phyloP scores from a whole-genome alignment of 306 rosid species.

The Glycine latifolia region DNA sequence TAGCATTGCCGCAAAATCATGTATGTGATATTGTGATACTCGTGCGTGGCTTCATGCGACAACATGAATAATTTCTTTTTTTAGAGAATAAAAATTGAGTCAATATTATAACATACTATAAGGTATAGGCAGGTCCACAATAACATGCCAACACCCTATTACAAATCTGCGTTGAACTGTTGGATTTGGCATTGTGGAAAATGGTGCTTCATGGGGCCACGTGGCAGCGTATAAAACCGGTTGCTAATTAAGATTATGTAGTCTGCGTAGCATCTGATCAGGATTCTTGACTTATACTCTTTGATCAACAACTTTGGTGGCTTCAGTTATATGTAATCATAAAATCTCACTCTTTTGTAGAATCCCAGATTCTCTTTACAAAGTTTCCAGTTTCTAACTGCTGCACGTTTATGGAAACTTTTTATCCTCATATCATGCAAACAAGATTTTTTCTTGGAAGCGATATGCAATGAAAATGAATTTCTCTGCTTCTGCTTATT shows the following conservation, averaged over 20 bases:
- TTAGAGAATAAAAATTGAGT: not conserved
- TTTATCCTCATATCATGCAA: constrained; percentile 2
- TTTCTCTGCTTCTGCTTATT: too few relatives aligned
- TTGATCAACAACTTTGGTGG: constrained; percentile 22
- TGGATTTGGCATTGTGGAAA: not conserved
- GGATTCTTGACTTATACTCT: not conserved
- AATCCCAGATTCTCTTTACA: constrained; percentile 48
- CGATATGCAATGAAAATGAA: too few relatives aligned
- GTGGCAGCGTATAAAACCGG: constrained; percentile 35
- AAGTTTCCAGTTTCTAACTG: constrained; percentile 14
- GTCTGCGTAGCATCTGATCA: constrained; percentile 37
- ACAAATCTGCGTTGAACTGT: not conserved
- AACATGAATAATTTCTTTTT: not conserved
- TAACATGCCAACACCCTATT: not conserved
- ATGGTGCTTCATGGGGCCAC: not conserved
- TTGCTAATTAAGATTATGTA: constrained; percentile 24
- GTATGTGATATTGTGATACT: not conserved
- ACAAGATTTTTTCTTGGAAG: not conserved
- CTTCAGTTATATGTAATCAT: constrained; percentile 40
- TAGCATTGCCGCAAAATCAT: too few relatives aligned
- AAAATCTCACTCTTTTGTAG: constrained; percentile 43
- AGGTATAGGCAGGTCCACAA: not conserved
- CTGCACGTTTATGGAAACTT: constrained; percentile 28
- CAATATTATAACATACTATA: not conserved
- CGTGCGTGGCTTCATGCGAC: not conserved